Percentiles rank a stretch among this genome's conserved stretches.
Evolutionary conservation across 1,284 basidiomycete species (phyloP).

Genomic region (Polyporus tsugae): DNA sequence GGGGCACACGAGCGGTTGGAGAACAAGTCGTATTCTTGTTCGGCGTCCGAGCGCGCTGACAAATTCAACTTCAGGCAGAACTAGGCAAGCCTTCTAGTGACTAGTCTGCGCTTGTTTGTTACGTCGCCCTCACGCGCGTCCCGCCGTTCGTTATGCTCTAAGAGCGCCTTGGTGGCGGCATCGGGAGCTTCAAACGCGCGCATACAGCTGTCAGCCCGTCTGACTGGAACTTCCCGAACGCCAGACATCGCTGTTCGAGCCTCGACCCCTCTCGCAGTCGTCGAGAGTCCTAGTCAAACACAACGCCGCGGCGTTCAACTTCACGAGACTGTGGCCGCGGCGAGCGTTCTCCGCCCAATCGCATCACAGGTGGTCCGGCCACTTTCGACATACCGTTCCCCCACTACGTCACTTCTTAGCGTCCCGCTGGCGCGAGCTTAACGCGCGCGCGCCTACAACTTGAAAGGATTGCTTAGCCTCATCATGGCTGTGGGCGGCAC

Average conservation of each 20-base stretch:
- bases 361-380: neutral
- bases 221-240: neutral
- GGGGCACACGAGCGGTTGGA: neutral
- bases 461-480: neutral
- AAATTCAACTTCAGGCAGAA: neutral
- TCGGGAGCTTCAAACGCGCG: neutral
- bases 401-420: slow-evolving; percentile 2
- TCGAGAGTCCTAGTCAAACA: neutral
- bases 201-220: neutral
- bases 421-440: neutral
- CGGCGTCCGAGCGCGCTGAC: neutral
- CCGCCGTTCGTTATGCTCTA: neutral
- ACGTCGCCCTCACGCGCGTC: neutral
- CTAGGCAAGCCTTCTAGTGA: neutral
- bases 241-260: neutral
- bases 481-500: neutral
- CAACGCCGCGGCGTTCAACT: neutral
- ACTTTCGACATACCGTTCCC: neutral
- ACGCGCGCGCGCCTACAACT: neutral
- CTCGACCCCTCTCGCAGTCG: neutral
- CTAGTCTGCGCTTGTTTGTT: neutral
- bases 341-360: neutral
- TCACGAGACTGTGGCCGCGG: neutral
- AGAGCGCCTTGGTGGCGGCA: neutral
- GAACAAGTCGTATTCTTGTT: neutral